These are phyloP conservation scores for Entomortierella lignicola DNA, from an alignment of 192 early-diverging fungal species.

Conservation along the genomic window DNA sequence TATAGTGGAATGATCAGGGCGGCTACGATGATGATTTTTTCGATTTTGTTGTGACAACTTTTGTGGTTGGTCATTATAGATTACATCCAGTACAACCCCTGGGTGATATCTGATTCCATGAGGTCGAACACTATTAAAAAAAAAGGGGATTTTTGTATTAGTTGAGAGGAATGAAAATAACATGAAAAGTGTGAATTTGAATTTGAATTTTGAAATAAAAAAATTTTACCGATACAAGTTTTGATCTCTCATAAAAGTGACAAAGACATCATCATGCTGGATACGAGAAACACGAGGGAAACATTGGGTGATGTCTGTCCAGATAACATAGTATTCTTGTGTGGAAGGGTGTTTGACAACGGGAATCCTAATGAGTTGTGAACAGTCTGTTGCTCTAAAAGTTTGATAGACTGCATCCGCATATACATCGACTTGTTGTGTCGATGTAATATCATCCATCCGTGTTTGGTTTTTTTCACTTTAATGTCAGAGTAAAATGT, in stretches of 20 bases:
- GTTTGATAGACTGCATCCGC: conserved; percentile 10
- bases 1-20: no score
- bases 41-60: no score
- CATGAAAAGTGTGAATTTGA: neutral
- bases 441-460: neutral
- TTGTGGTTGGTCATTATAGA: neutral
- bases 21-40: no score
- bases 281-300: conserved; percentile 27
- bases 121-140: conserved; percentile 3
- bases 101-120: conserved; percentile 22
- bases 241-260: conserved; percentile 18
- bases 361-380: conserved; percentile 6
- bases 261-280: conserved; percentile 24
- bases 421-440: neutral
- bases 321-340: conserved; percentile 27
- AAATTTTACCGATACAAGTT: conserved; percentile 23
- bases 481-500: neutral
- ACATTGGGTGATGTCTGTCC: conserved; percentile 37
- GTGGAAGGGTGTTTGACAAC: conserved; percentile 9
- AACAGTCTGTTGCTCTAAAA: conserved; percentile 1
- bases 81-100: conserved; percentile 7
- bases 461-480: neutral
- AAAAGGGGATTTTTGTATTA: neutral
- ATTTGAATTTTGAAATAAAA: neutral
- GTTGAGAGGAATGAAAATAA: neutral